Evolutionary conservation across 176 grass and related monocot genomes (phyloP).

Genomic region (Phoenix dactylifera): DNA sequence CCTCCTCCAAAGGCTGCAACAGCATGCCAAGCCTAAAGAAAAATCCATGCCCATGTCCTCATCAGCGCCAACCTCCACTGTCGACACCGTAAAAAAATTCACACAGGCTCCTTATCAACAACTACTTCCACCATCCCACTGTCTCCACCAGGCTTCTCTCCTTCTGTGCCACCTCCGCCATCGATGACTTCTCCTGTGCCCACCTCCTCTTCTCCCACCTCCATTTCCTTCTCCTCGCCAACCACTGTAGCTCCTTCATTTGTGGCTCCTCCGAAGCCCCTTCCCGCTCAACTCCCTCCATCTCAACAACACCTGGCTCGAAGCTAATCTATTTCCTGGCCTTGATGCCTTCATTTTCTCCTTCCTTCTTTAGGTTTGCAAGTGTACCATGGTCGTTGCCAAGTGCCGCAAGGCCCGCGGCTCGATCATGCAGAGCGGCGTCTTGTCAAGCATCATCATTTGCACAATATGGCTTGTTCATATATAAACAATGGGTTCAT

Average conservation of each 20-base stretch:
- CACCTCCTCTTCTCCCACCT: constrained; percentile 15
- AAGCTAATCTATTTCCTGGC: background rate
- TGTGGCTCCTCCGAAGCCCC: no score
- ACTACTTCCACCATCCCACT: constrained; percentile 16
- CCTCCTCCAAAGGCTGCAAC: no score
- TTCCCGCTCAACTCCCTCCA: background rate
- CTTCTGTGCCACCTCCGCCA: background rate
- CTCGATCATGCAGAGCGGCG: background rate
- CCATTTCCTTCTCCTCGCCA: background rate
- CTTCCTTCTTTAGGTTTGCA: constrained; percentile 15
- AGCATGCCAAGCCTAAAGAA: no score
- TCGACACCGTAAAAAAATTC: constrained; percentile 29
- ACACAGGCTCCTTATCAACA: constrained; percentile 32
- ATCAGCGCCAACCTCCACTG: no score
- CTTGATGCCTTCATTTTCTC: constrained; percentile 13
- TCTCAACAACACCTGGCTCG: background rate
- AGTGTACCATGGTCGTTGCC: background rate
- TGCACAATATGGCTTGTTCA: background rate
- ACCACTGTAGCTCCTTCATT: constrained; percentile 8
- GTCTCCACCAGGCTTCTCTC: constrained; percentile 35
- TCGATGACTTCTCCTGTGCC: constrained; percentile 23
- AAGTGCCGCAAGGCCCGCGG: constrained; percentile 8
- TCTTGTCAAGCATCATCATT: constrained; percentile 7
- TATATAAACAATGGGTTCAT: constrained; percentile 45
- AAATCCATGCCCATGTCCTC: no score